phyloP scores from a whole-genome alignment of 352 stramenopile species.

The Globisporangium emineosum region DNA sequence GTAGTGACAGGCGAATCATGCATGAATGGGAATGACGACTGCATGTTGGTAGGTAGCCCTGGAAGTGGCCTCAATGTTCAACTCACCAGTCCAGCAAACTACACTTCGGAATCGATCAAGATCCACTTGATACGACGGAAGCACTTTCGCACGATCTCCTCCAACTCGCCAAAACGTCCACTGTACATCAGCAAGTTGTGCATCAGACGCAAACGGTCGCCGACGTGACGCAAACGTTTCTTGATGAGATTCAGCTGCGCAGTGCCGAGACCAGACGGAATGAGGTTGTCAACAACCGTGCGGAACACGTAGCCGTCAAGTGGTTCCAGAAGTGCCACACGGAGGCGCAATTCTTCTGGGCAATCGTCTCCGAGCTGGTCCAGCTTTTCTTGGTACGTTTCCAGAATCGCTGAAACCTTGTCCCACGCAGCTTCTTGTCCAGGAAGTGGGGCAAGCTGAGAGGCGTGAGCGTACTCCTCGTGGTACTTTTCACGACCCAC shows the following conservation, averaged over 20 bases:
- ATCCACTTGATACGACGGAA: slow-evolving; percentile 92
- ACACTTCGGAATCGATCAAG: slow-evolving; percentile 88
- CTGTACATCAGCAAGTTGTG: slow-evolving; percentile 90
- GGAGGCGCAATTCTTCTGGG: slow-evolving; percentile 62
- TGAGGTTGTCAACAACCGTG: slow-evolving; percentile 86
- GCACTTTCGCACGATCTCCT: slow-evolving; percentile 90
- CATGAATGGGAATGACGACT: not conserved
- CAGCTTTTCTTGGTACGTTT: slow-evolving; percentile 75
- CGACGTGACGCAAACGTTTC: slow-evolving; percentile 83
- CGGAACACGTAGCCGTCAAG: slow-evolving; percentile 87
- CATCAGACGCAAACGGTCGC: slow-evolving; percentile 83
- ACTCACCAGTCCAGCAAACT: slow-evolving; percentile 20
- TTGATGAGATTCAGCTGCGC: slow-evolving; percentile 88
- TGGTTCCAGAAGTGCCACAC: slow-evolving; percentile 61
- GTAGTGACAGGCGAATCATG: not conserved
- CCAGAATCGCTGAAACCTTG: slow-evolving; percentile 55
- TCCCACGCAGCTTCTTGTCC: slow-evolving; percentile 79
- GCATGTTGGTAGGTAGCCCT: not conserved
- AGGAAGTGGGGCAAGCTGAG: slow-evolving; percentile 53
- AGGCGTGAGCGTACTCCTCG: slow-evolving; percentile 60
- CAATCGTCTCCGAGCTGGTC: slow-evolving; percentile 59
- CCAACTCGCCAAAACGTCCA: slow-evolving; percentile 73
- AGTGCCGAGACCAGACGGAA: slow-evolving; percentile 71
- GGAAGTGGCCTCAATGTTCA: not conserved
- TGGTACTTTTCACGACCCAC: slow-evolving; percentile 79